Evolutionary conservation across 495 filamentous ascomycete genomes (phyloP), one percentile per base, ranked within the genome.

Genomic region (Trichoderma asperelloides): DNA sequence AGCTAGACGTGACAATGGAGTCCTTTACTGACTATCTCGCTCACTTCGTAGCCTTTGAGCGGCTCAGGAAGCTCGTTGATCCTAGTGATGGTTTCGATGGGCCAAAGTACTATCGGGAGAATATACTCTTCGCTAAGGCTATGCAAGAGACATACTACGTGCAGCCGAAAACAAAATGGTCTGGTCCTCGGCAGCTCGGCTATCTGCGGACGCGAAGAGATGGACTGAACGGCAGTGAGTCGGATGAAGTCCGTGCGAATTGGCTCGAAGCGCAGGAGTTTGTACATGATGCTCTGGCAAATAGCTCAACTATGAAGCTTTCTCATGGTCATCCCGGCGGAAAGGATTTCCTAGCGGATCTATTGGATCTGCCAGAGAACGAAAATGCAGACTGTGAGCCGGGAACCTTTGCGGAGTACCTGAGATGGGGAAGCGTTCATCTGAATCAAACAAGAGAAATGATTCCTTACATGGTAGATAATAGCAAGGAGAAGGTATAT

Each of bases 221-320:
- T 7, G 27, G 55, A 16, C 13, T n/a, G 13, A 13, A 25, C 8
- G 23, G 1, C 65, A 70, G 7, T 66, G 71, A 71, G 9, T 62
- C 69, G 21, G 68, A 70, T 63, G 72, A 70, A 39, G 68, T 71
- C 33, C 23, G 30, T 33, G 28, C 16, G 15, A 51, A 18, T 7
- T 51, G 47, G 47, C n/a, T 21, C 9, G 60, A 23, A 2, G 72
- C 75, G 12, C 70, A 75, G 66, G 43, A 63, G 18, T 71, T 75
- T 18, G 73, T 77, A n/a, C 55, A 69, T 23, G 64, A 70, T n/a
- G 67, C 71, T 1, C 71, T 75, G 37, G 67, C 68, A 16, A 75
- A 75, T 43, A 71, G 70, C 2, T 45, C 71, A 2, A 75, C 68
- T 4, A 75, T 74, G 72, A 77, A 75, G 65, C 45, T 74, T n/a